Percentiles rank a stretch among this genome's conserved stretches.
These are phyloP conservation scores for Daedaleopsis nitida DNA, from an alignment of 768 basidiomycete genomes.

Conservation along the genomic window DNA sequence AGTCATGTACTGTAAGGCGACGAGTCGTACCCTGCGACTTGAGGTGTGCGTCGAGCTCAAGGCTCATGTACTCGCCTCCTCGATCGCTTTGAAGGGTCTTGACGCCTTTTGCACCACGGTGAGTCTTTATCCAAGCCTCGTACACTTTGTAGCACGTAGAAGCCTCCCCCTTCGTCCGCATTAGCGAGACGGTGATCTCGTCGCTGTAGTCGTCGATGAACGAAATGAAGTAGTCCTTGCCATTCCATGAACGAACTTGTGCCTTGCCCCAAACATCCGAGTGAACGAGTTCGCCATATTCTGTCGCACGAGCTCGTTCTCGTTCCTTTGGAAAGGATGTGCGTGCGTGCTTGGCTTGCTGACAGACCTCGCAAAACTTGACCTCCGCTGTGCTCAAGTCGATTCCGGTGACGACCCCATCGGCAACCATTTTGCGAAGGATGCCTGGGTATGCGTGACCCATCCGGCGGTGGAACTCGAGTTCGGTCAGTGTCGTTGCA, in stretches of 20 bases:
- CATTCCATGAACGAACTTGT: conserved; percentile 13
- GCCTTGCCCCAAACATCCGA: conserved; percentile 43
- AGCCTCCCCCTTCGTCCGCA: conserved; percentile 20
- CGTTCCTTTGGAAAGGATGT: conserved; percentile 4
- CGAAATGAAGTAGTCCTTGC: conserved; percentile 18
- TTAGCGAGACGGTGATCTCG: conserved; percentile 6
- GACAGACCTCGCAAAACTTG: conserved; percentile 6
- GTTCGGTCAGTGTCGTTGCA: neutral
- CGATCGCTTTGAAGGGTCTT: conserved; percentile 24
- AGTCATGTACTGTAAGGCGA: conserved; percentile 20
- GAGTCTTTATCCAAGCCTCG: conserved; percentile 20
- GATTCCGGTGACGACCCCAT: conserved; percentile 10
- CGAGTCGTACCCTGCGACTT: conserved; percentile 19
- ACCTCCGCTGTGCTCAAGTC: conserved; percentile 5
- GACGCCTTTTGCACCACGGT: conserved; percentile 12
- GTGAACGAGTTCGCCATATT: conserved; percentile 34
- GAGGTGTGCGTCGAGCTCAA: conserved; percentile 15
- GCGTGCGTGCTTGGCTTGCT: conserved; percentile 6
- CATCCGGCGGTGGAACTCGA: conserved; percentile 18
- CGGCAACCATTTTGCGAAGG: conserved; percentile 2
- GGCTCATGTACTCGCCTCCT: conserved; percentile 25
- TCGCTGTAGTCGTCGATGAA: conserved; percentile 28
- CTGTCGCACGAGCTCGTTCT: neutral
- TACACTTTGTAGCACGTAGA: conserved; percentile 15
- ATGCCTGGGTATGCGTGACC: conserved; percentile 11